Evolutionary conservation across 179 eudicot genomes (phyloP), one percentile per base, ranked within the genome.

Genomic region (Monotropa hypopitys): DNA sequence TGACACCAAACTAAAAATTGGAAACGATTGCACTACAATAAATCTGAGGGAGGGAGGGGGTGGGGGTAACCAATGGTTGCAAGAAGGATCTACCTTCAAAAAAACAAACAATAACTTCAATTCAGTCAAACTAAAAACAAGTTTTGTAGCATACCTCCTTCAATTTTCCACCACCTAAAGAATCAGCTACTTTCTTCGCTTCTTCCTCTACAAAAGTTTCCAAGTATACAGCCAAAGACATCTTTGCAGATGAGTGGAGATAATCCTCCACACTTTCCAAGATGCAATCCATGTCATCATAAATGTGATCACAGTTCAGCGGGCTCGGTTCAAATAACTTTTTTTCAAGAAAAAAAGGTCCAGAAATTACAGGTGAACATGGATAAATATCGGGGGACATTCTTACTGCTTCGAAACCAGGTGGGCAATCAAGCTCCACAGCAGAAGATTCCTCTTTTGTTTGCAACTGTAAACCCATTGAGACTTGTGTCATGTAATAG

Each of bases 381-480:
- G 71, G n/a, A 38, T 71, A 62, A 70, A 74, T 47, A 68, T 78
- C 79, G 49, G 81, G 73, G 28, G 78, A 77, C 72, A 81, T 79
- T 80, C 73, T 78, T 33, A 72, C 73, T 15, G 72, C 83, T 75
- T 80, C 89, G 78, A 92, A 91, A 43, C 97, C 97, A 66, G 97
- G 96, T 62, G 97, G 97, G 63, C 80, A 87, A 70, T 91, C 97
- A 80, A 73, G 80, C 75, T 91, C 96, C 63, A 74, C 68, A 74
- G 70, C 83, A 79, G 88, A 83, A 61, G 86, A 77, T 42, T 82
- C 89, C 50, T 74, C 81, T 43, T 81, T 84, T 4, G 53, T 61
- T 87, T 73, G 86, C 79, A 83, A 73, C 81, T 78, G 80, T 61
- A 69, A 81, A 72, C 56, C 72, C 74, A 80, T 35, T 26, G 61